Percentiles rank a stretch among this genome's conserved stretches.
Evolutionary conservation across 2,329 filamentous ascomycete species (phyloP).

Genomic region (Fusarium decemcellulare): DNA sequence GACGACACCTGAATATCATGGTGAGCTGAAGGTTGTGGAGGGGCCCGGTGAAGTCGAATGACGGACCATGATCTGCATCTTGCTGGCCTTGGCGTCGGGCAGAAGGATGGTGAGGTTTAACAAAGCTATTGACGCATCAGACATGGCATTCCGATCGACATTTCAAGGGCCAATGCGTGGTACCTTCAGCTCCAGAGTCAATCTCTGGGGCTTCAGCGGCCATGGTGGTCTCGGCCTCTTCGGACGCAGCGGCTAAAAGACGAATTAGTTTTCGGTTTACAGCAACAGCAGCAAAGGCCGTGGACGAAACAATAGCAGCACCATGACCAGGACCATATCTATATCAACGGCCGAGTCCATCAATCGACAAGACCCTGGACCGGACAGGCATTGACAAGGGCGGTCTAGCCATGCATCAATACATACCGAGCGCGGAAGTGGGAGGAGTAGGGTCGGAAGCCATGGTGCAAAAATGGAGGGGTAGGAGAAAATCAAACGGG

Average conservation of each 20-base stretch:
- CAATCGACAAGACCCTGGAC: constrained; percentile 24
- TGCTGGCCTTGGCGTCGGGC: constrained; percentile 79
- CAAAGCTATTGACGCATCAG: constrained; percentile 57
- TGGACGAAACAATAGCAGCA: not conserved
- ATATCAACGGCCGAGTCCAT: constrained; percentile 18
- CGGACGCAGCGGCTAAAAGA: constrained; percentile 36
- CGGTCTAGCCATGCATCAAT: constrained; percentile 37
- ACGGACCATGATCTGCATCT: constrained; percentile 88
- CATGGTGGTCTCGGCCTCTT: constrained; percentile 46
- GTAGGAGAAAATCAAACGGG: constrained; percentile 32
- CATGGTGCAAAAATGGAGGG: constrained; percentile 48
- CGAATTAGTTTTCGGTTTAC: constrained; percentile 20
- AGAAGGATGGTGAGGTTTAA: constrained; percentile 82
- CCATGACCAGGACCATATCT: constrained; percentile 6
- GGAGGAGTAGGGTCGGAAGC: constrained; percentile 50
- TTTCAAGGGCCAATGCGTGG: constrained; percentile 12
- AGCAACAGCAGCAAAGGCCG: not conserved
- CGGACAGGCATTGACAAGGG: constrained; percentile 34
- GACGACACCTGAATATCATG: constrained; percentile 77
- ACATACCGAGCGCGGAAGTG: constrained; percentile 47
- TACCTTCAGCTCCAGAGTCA: constrained; percentile 54
- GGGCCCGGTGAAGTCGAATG: constrained; percentile 14
- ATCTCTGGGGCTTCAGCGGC: constrained; percentile 45
- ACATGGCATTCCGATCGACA: constrained; percentile 15
- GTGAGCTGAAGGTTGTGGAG: constrained; percentile 31